phyloP scores from a whole-genome alignment of 805 yeast genomes.

The Deakozyma indianensis region DNA sequence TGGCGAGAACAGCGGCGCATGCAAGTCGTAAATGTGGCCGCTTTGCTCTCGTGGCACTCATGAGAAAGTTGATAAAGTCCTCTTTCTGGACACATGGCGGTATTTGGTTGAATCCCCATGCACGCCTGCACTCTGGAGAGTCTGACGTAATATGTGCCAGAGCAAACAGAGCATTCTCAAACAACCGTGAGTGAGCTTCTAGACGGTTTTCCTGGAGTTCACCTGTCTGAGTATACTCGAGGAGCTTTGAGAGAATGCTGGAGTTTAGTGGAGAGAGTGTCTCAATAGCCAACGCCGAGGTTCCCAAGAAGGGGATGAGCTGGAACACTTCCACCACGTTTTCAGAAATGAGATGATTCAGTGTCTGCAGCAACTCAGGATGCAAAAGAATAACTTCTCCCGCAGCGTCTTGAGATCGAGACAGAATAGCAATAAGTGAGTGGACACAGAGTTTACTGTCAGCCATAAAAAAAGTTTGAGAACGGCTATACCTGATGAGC shows the following conservation, averaged over 20 bases:
- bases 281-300: slow-evolving; percentile 7
- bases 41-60: slow-evolving; percentile 9
- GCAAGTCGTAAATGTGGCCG: slow-evolving; percentile 12
- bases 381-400: slow-evolving; percentile 6
- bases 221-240: neutral
- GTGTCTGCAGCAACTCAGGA: slow-evolving; percentile 7
- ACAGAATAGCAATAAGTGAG: slow-evolving; percentile 6
- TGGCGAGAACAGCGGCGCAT: slow-evolving; percentile 12
- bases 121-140: slow-evolving; percentile 4
- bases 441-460: slow-evolving; percentile 9
- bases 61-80: slow-evolving; percentile 6
- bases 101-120: slow-evolving; percentile 2
- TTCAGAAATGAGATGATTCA: slow-evolving; percentile 2
- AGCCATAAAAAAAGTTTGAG: slow-evolving; percentile 6
- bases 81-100: neutral
- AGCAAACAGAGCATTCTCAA: slow-evolving; percentile 13
- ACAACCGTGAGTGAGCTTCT: slow-evolving; percentile 3
- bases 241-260: slow-evolving; percentile 3
- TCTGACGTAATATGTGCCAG: slow-evolving; percentile 11
- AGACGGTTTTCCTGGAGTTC: slow-evolving; percentile 3
- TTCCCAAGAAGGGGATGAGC: slow-evolving; percentile 2
- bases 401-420: slow-evolving; percentile 6
- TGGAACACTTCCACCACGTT: neutral
- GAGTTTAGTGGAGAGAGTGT: slow-evolving; percentile 8
- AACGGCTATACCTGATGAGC: slow-evolving; percentile 1